Percentiles rank a stretch among this genome's conserved stretches.
Conservation (phyloP, 1,284 basidiomycete genomes). For the Phellopilus nigrolimitatus region DNA sequence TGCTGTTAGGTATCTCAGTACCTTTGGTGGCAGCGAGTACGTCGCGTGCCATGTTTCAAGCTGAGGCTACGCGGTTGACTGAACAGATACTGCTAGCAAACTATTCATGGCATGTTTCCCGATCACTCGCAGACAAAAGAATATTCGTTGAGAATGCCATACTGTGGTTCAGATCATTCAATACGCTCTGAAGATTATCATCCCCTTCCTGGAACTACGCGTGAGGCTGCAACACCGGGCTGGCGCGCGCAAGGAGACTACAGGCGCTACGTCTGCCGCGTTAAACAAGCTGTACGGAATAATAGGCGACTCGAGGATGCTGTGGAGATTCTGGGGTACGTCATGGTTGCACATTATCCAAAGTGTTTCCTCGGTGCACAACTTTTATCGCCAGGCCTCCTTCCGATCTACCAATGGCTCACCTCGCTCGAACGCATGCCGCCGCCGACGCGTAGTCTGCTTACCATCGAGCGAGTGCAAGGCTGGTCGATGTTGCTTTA, state of each 20-base stretch:
- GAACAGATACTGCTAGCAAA: conserved; percentile 45
- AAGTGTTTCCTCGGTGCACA: not conserved
- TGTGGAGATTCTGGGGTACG: conserved; percentile 76
- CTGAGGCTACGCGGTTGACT: not conserved
- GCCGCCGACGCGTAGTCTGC: conserved; percentile 60
- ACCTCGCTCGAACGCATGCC: conserved; percentile 64
- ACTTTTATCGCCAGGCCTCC: conserved; percentile 44
- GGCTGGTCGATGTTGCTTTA: conserved; percentile 81
- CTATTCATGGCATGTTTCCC: conserved; percentile 58
- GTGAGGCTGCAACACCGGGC: conserved; percentile 61
- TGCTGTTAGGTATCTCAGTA: conserved; percentile 65
- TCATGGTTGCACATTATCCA: conserved; percentile 4
- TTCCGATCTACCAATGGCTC: conserved; percentile 77
- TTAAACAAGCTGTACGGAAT: conserved; percentile 50
- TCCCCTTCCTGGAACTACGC: conserved; percentile 59
- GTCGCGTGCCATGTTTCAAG: conserved; percentile 29
- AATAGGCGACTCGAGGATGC: conserved; percentile 62
- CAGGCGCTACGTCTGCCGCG: conserved; percentile 48
- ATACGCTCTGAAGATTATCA: conserved; percentile 62
- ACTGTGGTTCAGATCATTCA: conserved; percentile 60
- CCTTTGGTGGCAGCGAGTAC: conserved; percentile 82
- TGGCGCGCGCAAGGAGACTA: conserved; percentile 47
- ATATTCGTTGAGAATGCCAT: too few species aligned
- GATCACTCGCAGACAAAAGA: not conserved
- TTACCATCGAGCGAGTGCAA: conserved; percentile 76